These are phyloP conservation scores for Nakazawaea ishiwadae DNA, from an alignment of 805 yeast genomes.

Conservation along the genomic window DNA sequence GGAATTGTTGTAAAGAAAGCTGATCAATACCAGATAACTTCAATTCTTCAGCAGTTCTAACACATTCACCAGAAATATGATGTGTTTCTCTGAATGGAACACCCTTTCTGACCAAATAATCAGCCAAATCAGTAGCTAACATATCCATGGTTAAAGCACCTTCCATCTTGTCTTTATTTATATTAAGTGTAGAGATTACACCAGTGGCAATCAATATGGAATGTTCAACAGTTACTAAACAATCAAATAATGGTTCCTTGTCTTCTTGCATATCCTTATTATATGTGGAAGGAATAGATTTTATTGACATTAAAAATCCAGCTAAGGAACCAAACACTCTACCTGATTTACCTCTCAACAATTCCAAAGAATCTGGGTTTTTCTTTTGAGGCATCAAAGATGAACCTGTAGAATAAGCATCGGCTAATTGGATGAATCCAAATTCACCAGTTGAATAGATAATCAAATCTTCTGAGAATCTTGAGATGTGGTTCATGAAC, in stretches of 20 bases:
- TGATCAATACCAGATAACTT: conserved; percentile 82
- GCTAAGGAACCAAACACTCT: conserved; percentile 93
- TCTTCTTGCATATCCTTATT: conserved; percentile 99
- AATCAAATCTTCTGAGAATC: conserved; percentile 91
- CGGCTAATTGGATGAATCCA: conserved; percentile 89
- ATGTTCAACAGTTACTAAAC: conserved; percentile 85
- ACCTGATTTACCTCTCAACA: conserved; percentile 95
- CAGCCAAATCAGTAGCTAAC: conserved; percentile 98
- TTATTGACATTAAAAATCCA: conserved; percentile 94
- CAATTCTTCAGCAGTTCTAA: conserved; percentile 78
- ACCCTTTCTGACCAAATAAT: conserved; percentile 93
- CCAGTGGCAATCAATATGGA: conserved; percentile 95
- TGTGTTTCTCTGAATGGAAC: conserved; percentile 99
- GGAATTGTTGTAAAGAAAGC: conserved; percentile 70
- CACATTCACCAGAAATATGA: conserved; percentile 98
- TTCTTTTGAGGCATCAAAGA: conserved; percentile 99
- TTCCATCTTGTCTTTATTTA: conserved; percentile 73
- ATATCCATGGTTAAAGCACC: conserved; percentile 95
- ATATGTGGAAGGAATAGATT: conserved; percentile 97
- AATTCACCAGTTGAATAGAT: conserved; percentile 97
- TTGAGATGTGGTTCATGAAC: conserved; percentile 92
- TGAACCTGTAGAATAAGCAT: conserved; percentile 98
- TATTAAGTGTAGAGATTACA: conserved; percentile 80
- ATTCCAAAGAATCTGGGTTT: conserved; percentile 94
- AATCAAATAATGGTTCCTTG: conserved; percentile 96